Evolutionary conservation across 2,329 filamentous ascomycete genomes (phyloP), one percentile per base, ranked within the genome.

Genomic region (Tolypocladium nubicola): DNA sequence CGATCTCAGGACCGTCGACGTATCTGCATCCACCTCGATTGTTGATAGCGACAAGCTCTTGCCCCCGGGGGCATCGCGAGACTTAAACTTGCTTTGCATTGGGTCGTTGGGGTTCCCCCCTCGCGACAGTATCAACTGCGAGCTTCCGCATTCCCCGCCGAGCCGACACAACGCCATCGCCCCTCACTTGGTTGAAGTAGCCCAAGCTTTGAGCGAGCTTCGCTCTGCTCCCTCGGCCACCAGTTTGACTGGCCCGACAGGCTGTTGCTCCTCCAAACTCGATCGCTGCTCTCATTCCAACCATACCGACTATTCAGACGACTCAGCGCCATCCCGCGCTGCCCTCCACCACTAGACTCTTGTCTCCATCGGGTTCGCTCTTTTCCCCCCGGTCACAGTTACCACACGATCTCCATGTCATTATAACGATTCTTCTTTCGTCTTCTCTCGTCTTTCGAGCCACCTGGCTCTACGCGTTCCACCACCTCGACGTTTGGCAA

Each of bases 391-490:
- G 35, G 23, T 52, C 45, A 59, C 61, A 62, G 40, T 55, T 60
- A 59, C 61, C 60, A 65, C 61, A 69, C 68, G 67, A 69, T 65
- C 64, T 69, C 68, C 67, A 76, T 76, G 74, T 75, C 68, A 67
- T 69, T 63, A 71, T 76, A 76, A 76, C 74, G 74, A 73, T 67
- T 67, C 57, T 66, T 64, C 61, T 66, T 64, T 65, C 63, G 68
- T 71, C 64, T 63, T 62, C 65, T 67, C 60, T 64, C 65, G 58
- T 61, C 65, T 65, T 61, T 60, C 60, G 62, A 67, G 66, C 68
- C 67, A 53, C 61, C 62, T 58, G 63, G 66, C 66, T 69, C 67
- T 57, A 62, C 56, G 59, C 61, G 63, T 60, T 61, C 66, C 61
- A 56, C 60, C 63, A 57, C 67, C 61, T 68, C 68, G 65, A 70